Evolutionary conservation across 2,329 filamentous ascomycete genomes (phyloP), one percentile per base, ranked within the genome.

Genomic region (Escovopsis weberi): DNA sequence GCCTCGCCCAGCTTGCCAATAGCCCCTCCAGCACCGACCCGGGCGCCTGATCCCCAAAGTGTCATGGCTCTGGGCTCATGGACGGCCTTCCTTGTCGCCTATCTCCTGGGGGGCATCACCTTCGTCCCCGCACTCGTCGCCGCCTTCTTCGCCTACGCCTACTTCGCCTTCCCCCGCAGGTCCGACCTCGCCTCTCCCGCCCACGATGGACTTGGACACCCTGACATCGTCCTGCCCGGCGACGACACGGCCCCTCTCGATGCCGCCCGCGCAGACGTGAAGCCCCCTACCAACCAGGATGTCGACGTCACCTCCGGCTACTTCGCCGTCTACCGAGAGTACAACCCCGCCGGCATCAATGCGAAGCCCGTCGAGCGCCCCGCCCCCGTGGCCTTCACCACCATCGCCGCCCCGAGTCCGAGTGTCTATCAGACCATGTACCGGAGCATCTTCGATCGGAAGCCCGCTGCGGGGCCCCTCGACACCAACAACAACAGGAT

Each of bases 381-480:
- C 30, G 89, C 85, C 0, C 85, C 87, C 6, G 75, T 85, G 11
- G 86, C 85, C 15, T 79, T 82, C 44, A 63, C 74, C 41, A 81
- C 83, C 12, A 78, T 91, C 37, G 77, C 81, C 32, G 70, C 82
- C 36, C 82, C 87, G 44, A 94, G 86, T 55, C 87, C 84, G 44
- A 95, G 89, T 59, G 89, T 98, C 33, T 96, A 96, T 62, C 91
- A 96, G 71, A 83, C 83, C 59, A 95, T 98, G 86, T 98, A 98
- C 64, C 73, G 87, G 58, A 94, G 84, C 59, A 82, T 98, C 47
- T 96, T 98, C 58, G 87, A 94, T 53, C 76, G 89, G 54, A 88
- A 82, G 54, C 69, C 65, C 33, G 51, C 55, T 8, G 51, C 65
- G 2, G 61, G 63, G 1, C 67, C 70, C 2, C 50, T 74, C 43